These are phyloP conservation scores for Dryas drummondii DNA, from an alignment of 306 rosid species.

Conservation along the genomic window DNA sequence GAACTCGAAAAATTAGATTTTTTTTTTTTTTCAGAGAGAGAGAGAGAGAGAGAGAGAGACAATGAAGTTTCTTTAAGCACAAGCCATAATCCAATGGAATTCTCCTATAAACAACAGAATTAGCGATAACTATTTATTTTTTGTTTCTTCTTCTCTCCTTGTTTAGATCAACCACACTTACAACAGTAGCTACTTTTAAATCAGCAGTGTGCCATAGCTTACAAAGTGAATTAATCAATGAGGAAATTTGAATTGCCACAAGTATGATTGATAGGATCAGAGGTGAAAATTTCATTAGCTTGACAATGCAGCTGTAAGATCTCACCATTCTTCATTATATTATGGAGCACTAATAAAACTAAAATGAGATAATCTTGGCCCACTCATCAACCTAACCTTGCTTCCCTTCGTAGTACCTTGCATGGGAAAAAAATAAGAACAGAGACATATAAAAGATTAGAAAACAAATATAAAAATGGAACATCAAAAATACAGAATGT, in stretches of 20 bases:
- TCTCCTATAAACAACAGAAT: neutral
- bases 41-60: neutral
- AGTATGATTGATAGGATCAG: slow-evolving; percentile 10
- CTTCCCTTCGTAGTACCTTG: slow-evolving; percentile 92
- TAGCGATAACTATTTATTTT: neutral
- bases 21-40: too few species aligned
- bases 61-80: neutral
- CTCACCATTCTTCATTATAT: slow-evolving; percentile 14
- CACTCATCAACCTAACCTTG: slow-evolving; percentile 71
- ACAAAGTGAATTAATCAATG: slow-evolving; percentile 10
- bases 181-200: slow-evolving; percentile 2
- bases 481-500: neutral
- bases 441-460: neutral
- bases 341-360: slow-evolving; percentile 29
- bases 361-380: slow-evolving; percentile 17
- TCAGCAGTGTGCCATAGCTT: slow-evolving; percentile 11
- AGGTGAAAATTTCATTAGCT: slow-evolving; percentile 13
- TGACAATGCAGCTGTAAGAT: slow-evolving; percentile 6
- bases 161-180: neutral
- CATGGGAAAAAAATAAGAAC: neutral
- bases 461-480: slow-evolving; percentile 5
- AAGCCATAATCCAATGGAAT: neutral
- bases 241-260: neutral
- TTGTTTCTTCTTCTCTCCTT: neutral
- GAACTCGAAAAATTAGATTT: too few species aligned